Conservation (phyloP, 108 stramenopile genomes). For the Nitzschia palea region DNA sequence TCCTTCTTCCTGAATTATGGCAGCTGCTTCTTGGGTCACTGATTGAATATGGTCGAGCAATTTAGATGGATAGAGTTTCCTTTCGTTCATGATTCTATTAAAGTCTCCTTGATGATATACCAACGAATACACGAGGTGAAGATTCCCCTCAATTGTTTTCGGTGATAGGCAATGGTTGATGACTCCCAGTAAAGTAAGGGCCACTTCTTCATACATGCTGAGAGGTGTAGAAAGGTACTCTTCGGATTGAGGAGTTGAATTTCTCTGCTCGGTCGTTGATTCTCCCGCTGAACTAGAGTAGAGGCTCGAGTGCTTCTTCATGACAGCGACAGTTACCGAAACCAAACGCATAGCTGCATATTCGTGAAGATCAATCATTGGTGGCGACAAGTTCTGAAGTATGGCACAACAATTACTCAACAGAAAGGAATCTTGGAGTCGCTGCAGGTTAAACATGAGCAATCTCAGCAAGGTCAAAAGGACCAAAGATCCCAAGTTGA, state of each 20-base stretch:
- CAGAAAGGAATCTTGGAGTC: constrained; percentile 69
- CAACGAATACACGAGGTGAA: constrained; percentile 73
- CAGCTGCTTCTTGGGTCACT: constrained; percentile 40
- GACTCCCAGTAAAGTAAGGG: constrained; percentile 57
- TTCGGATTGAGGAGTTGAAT: constrained; percentile 39
- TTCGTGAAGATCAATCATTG: constrained; percentile 58
- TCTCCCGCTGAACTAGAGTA: constrained; percentile 6
- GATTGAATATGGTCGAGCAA: constrained; percentile 37
- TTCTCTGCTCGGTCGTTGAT: constrained; percentile 26
- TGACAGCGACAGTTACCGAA: constrained; percentile 59
- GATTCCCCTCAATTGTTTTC: constrained; percentile 67
- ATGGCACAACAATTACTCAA: constrained; percentile 84
- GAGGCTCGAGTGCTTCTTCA: constrained; percentile 53
- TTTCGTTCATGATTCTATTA: constrained; percentile 31
- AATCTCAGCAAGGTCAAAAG: constrained; percentile 65
- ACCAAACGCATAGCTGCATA: constrained; percentile 80
- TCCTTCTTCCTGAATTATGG: constrained; percentile 50
- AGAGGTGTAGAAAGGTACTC: constrained; percentile 50
- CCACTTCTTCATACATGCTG: constrained; percentile 77
- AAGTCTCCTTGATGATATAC: constrained; percentile 73
- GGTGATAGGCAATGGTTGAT: constrained; percentile 58
- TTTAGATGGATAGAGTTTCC: constrained; percentile 32
- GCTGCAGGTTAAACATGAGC: constrained; percentile 72
- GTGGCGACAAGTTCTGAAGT: constrained; percentile 67
- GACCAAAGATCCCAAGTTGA: constrained; percentile 73